These are phyloP conservation scores for Blastobotrys buckinghamii DNA, from an alignment of 1,139 yeast genomes.

Conservation along the genomic window DNA sequence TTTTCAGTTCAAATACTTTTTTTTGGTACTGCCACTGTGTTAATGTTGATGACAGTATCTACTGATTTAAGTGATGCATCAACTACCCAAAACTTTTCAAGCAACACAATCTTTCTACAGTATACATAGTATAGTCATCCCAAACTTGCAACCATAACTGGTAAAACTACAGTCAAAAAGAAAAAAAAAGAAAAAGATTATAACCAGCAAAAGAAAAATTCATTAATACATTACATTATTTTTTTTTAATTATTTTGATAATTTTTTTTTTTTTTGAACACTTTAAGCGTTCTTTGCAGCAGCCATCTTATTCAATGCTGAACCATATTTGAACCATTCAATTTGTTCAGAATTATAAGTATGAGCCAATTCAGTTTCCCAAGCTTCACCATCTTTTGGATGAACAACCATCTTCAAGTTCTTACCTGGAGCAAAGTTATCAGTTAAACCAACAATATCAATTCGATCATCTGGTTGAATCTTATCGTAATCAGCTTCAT, in stretches of 20 bases:
- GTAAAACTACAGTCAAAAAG: too few relatives aligned
- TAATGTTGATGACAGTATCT: too few relatives aligned
- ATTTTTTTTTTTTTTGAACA: background rate
- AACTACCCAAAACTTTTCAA: too few relatives aligned
- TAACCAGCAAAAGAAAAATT: too few relatives aligned
- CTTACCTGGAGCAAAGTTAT: conserved; percentile 84
- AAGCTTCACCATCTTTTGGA: conserved; percentile 76
- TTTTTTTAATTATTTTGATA: background rate
- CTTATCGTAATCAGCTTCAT: conserved; percentile 89
- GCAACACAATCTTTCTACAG: too few relatives aligned
- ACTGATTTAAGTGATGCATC: too few relatives aligned
- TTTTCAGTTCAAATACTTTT: too few relatives aligned
- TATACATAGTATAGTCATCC: too few relatives aligned
- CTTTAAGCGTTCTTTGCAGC: conserved; percentile 34
- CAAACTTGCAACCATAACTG: too few relatives aligned
- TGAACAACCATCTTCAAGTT: conserved; percentile 80
- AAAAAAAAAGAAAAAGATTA: background rate
- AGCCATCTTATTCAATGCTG: conserved; percentile 98
- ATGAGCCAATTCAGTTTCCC: conserved; percentile 89
- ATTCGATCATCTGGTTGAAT: conserved; percentile 86
- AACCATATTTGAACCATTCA: conserved; percentile 99
- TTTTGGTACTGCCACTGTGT: too few relatives aligned
- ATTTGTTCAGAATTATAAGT: conserved; percentile 95
- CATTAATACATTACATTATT: background rate
- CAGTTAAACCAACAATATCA: conserved; percentile 79